Evolutionary conservation across 768 basidiomycete species (phyloP).

Genomic region (Kwoniella sp.): DNA sequence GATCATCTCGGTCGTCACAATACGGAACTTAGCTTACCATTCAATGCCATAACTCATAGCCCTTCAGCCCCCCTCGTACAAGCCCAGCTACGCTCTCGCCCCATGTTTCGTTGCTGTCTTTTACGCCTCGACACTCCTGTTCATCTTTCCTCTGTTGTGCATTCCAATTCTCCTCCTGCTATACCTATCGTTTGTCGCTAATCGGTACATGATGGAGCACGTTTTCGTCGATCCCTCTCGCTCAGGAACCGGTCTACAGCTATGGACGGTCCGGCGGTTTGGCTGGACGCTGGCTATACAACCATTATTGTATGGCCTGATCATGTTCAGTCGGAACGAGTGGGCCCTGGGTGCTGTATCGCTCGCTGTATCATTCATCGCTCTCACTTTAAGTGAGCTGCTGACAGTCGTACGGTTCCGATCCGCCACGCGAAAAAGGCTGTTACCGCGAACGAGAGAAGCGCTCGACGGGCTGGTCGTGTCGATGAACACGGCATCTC

Average conservation of each 20-base stretch:
- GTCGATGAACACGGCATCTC: constrained; percentile 10
- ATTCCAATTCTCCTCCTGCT: constrained; percentile 70
- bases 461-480: constrained; percentile 11
- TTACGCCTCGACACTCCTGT: constrained; percentile 71
- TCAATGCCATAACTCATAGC: constrained; percentile 57
- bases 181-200: constrained; percentile 61
- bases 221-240: constrained; percentile 72
- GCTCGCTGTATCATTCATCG: constrained; percentile 61
- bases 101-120: constrained; percentile 69
- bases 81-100: constrained; percentile 68
- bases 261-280: constrained; percentile 74
- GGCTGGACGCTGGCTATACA: constrained; percentile 72
- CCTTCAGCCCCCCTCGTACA: constrained; percentile 70
- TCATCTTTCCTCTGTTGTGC: constrained; percentile 75
- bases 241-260: constrained; percentile 58
- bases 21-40: not conserved
- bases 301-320: constrained; percentile 72
- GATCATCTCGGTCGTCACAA: too few relatives aligned
- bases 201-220: constrained; percentile 76
- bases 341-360: constrained; percentile 75
- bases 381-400: constrained; percentile 64
- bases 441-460: not conserved
- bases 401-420: constrained; percentile 59
- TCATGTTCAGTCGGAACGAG: constrained; percentile 67
- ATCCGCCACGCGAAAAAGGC: not conserved